Conservation (phyloP, 257 asterid species). For the Solanum okadae region DNA sequence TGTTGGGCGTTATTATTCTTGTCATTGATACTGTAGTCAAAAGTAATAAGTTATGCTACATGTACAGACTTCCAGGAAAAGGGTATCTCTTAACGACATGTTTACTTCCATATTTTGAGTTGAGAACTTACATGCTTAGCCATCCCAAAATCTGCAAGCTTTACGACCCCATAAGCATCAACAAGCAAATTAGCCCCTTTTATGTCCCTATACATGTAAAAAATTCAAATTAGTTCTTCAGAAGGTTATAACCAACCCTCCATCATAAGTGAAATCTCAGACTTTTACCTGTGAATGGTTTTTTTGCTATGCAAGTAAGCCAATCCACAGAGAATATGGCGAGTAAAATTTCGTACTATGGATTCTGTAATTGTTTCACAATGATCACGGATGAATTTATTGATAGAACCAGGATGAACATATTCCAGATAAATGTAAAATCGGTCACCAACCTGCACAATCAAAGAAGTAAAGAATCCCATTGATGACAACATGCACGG, state of each 20-base stretch:
- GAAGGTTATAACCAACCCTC: background rate
- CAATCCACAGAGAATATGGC: conserved; percentile 83
- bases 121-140: conserved; percentile 75
- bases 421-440: conserved; percentile 85
- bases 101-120: background rate
- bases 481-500: background rate
- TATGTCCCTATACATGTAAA: conserved; percentile 48
- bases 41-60: background rate
- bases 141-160: conserved; percentile 99
- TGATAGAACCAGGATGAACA: conserved; percentile 93
- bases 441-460: conserved; percentile 56
- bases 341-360: conserved; percentile 80
- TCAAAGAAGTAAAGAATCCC: conserved; percentile 10
- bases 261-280: background rate
- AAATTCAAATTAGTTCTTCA: background rate
- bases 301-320: conserved; percentile 82
- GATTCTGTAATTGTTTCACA: conserved; percentile 84
- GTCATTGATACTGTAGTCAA: background rate
- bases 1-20: background rate
- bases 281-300: conserved; percentile 75
- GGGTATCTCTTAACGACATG: background rate
- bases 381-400: conserved; percentile 65
- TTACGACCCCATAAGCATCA: conserved; percentile 87
- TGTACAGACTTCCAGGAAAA: background rate
- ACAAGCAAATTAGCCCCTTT: conserved; percentile 93